These are phyloP conservation scores for Citrus glauca DNA, from an alignment of 345 rosid genomes.

Conservation along the genomic window DNA sequence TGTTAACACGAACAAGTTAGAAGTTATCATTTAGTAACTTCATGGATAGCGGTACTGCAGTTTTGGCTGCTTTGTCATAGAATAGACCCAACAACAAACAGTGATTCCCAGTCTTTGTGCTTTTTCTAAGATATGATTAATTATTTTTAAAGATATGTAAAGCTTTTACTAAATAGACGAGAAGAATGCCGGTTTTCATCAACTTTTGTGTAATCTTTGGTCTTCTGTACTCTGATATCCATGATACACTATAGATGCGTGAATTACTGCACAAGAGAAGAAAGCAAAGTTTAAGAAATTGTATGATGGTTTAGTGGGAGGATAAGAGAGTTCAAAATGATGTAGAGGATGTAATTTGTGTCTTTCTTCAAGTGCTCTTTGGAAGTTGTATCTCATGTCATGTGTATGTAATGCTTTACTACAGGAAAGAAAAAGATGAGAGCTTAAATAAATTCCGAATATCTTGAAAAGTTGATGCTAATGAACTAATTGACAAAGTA, in stretches of 20 bases:
- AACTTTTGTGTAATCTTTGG: background rate
- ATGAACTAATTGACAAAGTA: background rate
- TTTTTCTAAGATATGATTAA: background rate
- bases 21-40: background rate
- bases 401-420: constrained; percentile 16
- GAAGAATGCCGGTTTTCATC: background rate
- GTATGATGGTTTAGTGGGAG: background rate
- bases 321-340: constrained; percentile 2
- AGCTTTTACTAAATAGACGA: background rate
- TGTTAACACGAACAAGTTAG: background rate
- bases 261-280: background rate
- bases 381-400: background rate
- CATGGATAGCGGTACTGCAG: background rate
- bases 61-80: background rate
- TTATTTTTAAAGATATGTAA: background rate
- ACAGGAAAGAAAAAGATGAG: background rate
- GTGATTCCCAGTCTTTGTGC: background rate
- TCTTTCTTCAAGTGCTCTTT: background rate
- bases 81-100: background rate
- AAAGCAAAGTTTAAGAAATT: background rate
- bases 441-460: background rate
- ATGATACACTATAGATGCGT: background rate
- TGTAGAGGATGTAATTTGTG: background rate
- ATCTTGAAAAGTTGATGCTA: background rate
- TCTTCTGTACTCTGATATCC: background rate